Evolutionary conservation across 1,284 basidiomycete species (phyloP).

Genomic region (Leccinum griseonigrum): DNA sequence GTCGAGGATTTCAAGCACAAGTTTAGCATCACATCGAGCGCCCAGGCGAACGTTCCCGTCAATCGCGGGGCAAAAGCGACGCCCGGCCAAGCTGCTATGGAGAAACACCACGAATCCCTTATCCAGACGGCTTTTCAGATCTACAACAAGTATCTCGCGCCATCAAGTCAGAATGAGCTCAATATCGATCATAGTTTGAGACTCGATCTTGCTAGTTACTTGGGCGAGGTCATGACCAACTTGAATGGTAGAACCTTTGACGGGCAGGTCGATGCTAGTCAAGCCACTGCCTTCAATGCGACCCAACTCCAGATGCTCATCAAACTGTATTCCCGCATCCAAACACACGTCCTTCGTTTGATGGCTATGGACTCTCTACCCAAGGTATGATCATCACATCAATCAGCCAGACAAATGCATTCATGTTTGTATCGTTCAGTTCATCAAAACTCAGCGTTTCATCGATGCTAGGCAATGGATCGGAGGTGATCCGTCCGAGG

Average conservation of each 20-base stretch:
- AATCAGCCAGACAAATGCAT: background rate
- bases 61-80: conserved; percentile 49
- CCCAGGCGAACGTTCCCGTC: conserved; percentile 59
- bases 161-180: conserved; percentile 91
- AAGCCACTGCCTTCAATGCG: conserved; percentile 79
- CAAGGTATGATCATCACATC: conserved; percentile 54
- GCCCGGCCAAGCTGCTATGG: conserved; percentile 88
- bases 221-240: conserved; percentile 81
- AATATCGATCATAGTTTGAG: conserved; percentile 98
- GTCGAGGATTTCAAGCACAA: conserved; percentile 96
- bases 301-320: conserved; percentile 95
- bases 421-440: conserved; percentile 42
- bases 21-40: conserved; percentile 93
- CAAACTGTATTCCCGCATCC: conserved; percentile 92
- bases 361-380: conserved; percentile 99
- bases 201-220: conserved; percentile 90
- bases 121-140: conserved; percentile 95
- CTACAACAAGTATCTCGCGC: conserved; percentile 93
- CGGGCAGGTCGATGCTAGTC: conserved; percentile 76
- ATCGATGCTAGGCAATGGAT: conserved; percentile 71
- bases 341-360: conserved; percentile 93
- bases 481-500: conserved; percentile 66
- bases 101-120: conserved; percentile 93
- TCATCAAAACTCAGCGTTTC: conserved; percentile 81
- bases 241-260: conserved; percentile 75